Percentiles rank a stretch among this genome's conserved stretches.
Conservation (phyloP, 768 basidiomycete genomes). For the Hericium rajendrae region DNA sequence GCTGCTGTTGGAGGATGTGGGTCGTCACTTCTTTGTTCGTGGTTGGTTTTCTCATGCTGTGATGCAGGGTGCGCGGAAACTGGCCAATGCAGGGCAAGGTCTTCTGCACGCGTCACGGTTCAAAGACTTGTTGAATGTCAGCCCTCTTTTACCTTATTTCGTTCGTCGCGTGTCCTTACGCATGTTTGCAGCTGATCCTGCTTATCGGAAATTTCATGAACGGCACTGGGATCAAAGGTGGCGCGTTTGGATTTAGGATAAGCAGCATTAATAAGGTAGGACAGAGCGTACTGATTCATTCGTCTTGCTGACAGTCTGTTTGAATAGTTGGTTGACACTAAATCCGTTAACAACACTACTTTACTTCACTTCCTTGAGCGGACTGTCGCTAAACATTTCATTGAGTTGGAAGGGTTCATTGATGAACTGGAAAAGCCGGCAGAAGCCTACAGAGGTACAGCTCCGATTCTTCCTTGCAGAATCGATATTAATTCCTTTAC, state of each 20-base stretch:
- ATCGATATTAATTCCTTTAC: background rate
- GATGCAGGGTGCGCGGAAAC: slow-evolving; percentile 64
- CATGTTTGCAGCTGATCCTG: slow-evolving; percentile 60
- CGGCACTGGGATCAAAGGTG: slow-evolving; percentile 90
- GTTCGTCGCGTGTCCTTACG: slow-evolving; percentile 10
- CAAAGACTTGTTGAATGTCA: slow-evolving; percentile 80
- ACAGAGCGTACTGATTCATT: too few species aligned
- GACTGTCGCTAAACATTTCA: slow-evolving; percentile 81
- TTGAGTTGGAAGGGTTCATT: slow-evolving; percentile 77
- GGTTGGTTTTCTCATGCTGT: background rate
- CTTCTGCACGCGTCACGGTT: slow-evolving; percentile 78
- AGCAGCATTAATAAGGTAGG: slow-evolving; percentile 94
- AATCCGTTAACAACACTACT: slow-evolving; percentile 90
- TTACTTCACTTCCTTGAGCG: slow-evolving; percentile 90
- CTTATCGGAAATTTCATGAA: slow-evolving; percentile 98
- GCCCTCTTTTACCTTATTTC: slow-evolving; percentile 10
- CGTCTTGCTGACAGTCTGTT: background rate
- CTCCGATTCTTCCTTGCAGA: background rate
- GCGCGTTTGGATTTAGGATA: slow-evolving; percentile 93
- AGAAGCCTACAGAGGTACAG: slow-evolving; percentile 82
- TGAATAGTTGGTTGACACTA: slow-evolving; percentile 86
- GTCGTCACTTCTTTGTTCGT: slow-evolving; percentile 12
- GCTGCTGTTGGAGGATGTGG: slow-evolving; percentile 71
- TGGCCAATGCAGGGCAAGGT: slow-evolving; percentile 72
- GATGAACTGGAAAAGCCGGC: slow-evolving; percentile 85